Evolutionary conservation across 2,329 filamentous ascomycete genomes (phyloP), one percentile per base, ranked within the genome.

Genomic region (Xylariaceae sp.): DNA sequence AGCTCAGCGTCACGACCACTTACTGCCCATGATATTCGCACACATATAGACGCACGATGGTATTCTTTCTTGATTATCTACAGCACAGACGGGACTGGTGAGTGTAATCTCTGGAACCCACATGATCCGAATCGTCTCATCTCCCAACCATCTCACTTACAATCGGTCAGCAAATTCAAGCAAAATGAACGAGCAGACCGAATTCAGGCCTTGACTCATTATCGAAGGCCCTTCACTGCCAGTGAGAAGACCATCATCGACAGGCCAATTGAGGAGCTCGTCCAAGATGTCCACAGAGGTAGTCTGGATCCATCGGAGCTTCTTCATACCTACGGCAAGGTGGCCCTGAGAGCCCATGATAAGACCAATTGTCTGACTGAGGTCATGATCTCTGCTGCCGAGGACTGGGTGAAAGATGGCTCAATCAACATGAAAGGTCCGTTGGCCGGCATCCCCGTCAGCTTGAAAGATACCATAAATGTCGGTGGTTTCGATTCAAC

Each of bases 341-440:
- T 91, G 16, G 86, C 90, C 0, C 62, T 95, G 39, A 84, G 82
- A 57, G 90, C 89, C 1, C 91, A 96, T 28, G 76, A 83, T 48
- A 85, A 85, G 65, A 95, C 89, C 2, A 96, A 96, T 63, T 94
- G 88, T 58, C 67, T 94, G 11, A 96, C 91, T 0, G 90, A 96
- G 65, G 71, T 96, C 42, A 78, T 96, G 68, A 76, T 96, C 29
- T 73, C 79, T 0, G 83, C 84, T 41, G 88, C 89, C 0, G 87
- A 95, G 64, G 65, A 71, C 40, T 95, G 89, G 88, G 62, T 79
- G 15, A 49, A 57, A 3, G 67, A 74, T 41, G 72, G 69, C 9
- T 72, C 67, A 8, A 70, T 81, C 60, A 89, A 95, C 59, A 66
- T 91, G 24, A 78, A 85, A 55, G 89, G 89, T 0, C 88, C 90